A percentile compares a stretch with the other conserved stretches of the same genome.
Evolutionary conservation across 371 early-diverging fungal species (phyloP).

Genomic region (Apophysomyces ossiformis): DNA sequence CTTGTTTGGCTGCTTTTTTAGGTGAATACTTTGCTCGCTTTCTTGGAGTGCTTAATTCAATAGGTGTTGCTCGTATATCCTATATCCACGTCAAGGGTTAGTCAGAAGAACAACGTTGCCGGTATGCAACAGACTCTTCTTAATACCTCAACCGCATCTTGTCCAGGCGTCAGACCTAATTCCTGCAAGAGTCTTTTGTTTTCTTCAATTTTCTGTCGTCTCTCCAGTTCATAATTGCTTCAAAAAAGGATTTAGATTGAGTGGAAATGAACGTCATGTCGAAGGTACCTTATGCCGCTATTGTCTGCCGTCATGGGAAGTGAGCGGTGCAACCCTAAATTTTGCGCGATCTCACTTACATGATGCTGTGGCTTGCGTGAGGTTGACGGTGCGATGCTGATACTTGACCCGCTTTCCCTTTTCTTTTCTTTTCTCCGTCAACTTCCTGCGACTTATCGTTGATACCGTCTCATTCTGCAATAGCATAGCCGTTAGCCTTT

Average conservation of each 20-base stretch:
- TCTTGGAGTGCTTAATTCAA: conserved; percentile 16
- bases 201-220: conserved; percentile 44
- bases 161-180: conserved; percentile 29
- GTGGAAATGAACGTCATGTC: background rate
- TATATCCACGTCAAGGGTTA: background rate
- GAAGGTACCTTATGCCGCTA: background rate
- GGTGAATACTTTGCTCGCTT: conserved; percentile 17
- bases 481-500: background rate
- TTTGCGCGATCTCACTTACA: background rate
- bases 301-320: background rate
- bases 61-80: background rate
- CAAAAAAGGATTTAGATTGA: background rate
- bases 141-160: background rate
- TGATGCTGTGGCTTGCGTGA: background rate
- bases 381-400: conserved; percentile 4
- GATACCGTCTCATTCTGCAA: background rate
- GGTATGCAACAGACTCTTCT: background rate
- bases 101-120: background rate
- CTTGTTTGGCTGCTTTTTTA: conserved; percentile 7
- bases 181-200: conserved; percentile 45
- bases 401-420: background rate
- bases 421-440: background rate
- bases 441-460: background rate
- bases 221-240: conserved; percentile 46
- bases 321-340: background rate